Conservation (phyloP, 2,329 filamentous ascomycete genomes). For the Tolypocladium cylindrosporum region DNA sequence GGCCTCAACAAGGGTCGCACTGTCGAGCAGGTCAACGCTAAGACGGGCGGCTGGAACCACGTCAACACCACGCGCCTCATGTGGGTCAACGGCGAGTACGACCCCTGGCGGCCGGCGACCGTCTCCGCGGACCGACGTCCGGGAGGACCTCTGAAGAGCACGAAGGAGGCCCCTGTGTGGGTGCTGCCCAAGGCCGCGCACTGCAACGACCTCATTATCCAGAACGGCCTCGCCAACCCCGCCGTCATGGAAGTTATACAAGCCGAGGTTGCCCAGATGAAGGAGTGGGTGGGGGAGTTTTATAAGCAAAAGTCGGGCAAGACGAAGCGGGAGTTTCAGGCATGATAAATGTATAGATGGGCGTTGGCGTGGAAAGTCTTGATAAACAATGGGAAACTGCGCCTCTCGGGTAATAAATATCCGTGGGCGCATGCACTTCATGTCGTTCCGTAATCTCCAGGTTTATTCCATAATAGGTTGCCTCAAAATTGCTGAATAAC, state of each 20-base stretch:
- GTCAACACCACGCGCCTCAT: conserved; percentile 42
- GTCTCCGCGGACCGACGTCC: conserved; percentile 43
- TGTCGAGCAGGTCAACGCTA: conserved; percentile 36
- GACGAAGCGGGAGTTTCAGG: background rate
- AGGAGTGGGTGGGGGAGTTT: conserved; percentile 43
- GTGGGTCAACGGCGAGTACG: conserved; percentile 48
- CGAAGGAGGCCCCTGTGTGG: conserved; percentile 35
- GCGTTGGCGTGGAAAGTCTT: background rate
- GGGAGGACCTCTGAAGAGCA: conserved; percentile 40
- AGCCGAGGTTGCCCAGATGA: conserved; percentile 36
- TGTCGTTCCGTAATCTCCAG: too few species aligned
- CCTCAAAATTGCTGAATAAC: too few species aligned
- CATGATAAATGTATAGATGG: background rate
- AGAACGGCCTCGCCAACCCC: conserved; percentile 33
- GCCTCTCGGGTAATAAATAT: too few species aligned
- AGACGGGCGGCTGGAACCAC: conserved; percentile 45
- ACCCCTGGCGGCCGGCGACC: conserved; percentile 48
- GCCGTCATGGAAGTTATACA: conserved; percentile 15
- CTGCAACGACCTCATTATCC: conserved; percentile 40
- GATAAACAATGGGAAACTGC: background rate
- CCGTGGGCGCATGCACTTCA: too few species aligned
- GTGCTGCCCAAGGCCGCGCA: conserved; percentile 45
- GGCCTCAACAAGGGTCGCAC: conserved; percentile 34
- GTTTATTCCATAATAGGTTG: too few species aligned
- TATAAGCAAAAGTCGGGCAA: conserved; percentile 12